A percentile compares a stretch with the other conserved stretches of the same genome.
These are phyloP conservation scores for Porogramme epimiltina DNA, from an alignment of 1,284 basidiomycete species.

Conservation along the genomic window DNA sequence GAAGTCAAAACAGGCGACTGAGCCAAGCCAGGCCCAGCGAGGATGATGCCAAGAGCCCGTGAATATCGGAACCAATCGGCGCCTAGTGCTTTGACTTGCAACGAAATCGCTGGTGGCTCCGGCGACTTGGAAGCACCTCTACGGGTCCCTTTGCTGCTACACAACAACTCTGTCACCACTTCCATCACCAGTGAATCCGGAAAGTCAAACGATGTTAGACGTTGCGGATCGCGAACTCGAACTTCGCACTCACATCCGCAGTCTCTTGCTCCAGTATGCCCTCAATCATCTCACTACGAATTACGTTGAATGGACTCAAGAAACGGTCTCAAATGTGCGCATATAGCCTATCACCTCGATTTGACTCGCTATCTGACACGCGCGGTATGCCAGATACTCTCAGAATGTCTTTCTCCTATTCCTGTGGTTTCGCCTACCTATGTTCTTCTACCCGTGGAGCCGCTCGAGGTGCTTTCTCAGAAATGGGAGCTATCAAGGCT, in stretches of 20 bases:
- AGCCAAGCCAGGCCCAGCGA: too few relatives aligned
- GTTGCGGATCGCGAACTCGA: conserved; percentile 25
- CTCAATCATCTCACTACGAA: conserved; percentile 55
- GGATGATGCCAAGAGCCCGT: background rate
- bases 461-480: conserved; percentile 43
- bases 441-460: conserved; percentile 51
- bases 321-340: conserved; percentile 46
- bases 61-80: background rate
- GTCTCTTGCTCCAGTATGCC: conserved; percentile 54
- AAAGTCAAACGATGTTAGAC: conserved; percentile 8
- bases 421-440: conserved; percentile 51
- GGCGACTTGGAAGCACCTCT: too few relatives aligned
- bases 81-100: background rate
- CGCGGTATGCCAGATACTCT: conserved; percentile 40
- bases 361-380: background rate
- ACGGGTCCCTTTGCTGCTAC: too few relatives aligned
- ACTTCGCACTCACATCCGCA: conserved; percentile 51
- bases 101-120: too few relatives aligned
- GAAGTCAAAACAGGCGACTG: too few relatives aligned
- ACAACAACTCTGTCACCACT: too few relatives aligned
- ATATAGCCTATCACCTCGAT: background rate
- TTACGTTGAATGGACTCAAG: conserved; percentile 55
- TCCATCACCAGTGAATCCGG: too few relatives aligned
- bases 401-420: conserved; percentile 41
- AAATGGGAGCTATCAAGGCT: conserved; percentile 31